phyloP scores from a whole-genome alignment of 768 basidiomycete species.

The Tricholomella constricta region DNA sequence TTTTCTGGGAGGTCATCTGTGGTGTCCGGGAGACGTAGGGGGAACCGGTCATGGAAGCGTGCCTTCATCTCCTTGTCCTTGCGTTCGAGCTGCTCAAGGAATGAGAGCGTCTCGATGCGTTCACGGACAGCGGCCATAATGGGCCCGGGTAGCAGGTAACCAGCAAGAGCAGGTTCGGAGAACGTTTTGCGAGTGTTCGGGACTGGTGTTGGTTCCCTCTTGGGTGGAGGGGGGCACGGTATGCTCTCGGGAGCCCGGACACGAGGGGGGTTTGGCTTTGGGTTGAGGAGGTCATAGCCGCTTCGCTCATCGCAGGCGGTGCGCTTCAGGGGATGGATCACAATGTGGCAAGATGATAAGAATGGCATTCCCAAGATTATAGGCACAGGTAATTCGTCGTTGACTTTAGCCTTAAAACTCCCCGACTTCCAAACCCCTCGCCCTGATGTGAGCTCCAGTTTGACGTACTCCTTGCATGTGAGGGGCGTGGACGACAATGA shows the following conservation, averaged over 20 bases:
- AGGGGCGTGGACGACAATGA: conserved; percentile 13
- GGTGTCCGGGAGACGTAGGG: no score
- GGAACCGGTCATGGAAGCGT: no score
- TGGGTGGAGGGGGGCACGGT: background rate
- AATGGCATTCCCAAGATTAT: conserved; percentile 29
- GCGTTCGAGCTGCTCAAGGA: conserved; percentile 22
- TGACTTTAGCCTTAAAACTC: conserved; percentile 23
- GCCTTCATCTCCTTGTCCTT: no score
- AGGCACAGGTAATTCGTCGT: no score
- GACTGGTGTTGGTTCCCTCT: no score
- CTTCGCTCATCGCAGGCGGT: no score
- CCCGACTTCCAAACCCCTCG: no score
- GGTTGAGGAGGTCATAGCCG: conserved; percentile 12
- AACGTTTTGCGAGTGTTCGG: no score
- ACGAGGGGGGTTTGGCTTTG: background rate
- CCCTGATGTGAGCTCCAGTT: conserved; percentile 11
- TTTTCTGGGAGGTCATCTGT: conserved; percentile 20
- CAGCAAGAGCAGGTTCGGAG: no score
- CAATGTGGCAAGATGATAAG: conserved; percentile 19
- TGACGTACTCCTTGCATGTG: conserved; percentile 21
- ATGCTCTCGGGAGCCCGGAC: conserved; percentile 2
- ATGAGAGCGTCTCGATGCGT: conserved; percentile 16
- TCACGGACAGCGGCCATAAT: conserved; percentile 16
- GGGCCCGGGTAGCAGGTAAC: no score
- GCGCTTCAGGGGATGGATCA: conserved; percentile 15